Conservation (phyloP, 768 basidiomycete species). For the Sporobolomyces pararoseus region DNA sequence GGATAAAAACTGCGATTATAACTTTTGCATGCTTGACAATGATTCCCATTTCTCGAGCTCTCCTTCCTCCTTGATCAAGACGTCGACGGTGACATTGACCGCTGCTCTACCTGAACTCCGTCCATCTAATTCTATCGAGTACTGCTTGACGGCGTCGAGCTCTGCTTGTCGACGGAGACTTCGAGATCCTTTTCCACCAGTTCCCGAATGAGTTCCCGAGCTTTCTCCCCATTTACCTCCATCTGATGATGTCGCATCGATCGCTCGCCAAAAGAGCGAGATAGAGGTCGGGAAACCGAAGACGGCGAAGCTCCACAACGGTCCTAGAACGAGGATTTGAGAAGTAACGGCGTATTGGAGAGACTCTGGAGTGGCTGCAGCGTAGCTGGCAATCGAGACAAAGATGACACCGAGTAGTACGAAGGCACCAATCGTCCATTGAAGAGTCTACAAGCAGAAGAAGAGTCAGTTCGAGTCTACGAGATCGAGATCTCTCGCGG, state of each 20-base stretch:
- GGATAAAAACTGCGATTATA: not conserved
- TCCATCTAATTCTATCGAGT: constrained; percentile 11
- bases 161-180: not conserved
- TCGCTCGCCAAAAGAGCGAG: constrained; percentile 7
- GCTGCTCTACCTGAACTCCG: not conserved
- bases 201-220: not conserved
- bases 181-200: not conserved
- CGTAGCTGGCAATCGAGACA: not conserved
- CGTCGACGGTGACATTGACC: constrained; percentile 12
- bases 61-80: constrained; percentile 16
- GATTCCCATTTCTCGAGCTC: constrained; percentile 12
- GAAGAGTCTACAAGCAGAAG: not conserved
- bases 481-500: not conserved
- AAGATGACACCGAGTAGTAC: not conserved
- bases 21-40: not conserved
- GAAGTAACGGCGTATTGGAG: not conserved
- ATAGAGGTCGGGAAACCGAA: not conserved
- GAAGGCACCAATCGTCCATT: not conserved
- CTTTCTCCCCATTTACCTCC: not conserved
- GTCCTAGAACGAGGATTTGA: constrained; percentile 9
- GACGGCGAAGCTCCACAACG: not conserved
- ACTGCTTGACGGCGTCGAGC: not conserved
- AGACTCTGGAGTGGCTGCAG: not conserved
- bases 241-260: not conserved
- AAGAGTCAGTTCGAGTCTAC: not conserved